phyloP scores from a whole-genome alignment of 2,329 filamentous ascomycete genomes.

The Davidsoniella eucalypti region DNA sequence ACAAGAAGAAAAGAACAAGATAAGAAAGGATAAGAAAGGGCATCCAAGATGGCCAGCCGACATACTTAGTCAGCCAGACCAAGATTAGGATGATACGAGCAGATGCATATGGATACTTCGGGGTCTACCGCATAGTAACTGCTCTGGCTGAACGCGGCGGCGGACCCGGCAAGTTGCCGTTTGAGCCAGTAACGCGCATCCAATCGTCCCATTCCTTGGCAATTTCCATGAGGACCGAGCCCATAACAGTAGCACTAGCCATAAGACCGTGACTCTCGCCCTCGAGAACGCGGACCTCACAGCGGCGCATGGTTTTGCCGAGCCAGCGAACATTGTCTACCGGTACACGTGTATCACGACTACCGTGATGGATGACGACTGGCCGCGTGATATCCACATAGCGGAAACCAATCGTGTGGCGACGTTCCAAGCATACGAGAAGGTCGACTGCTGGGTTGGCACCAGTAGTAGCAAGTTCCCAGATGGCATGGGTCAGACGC shows the following conservation, averaged over 20 bases:
- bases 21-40: no score
- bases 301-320: slow-evolving; percentile 80
- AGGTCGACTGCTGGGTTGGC: slow-evolving; percentile 91
- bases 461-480: slow-evolving; percentile 78
- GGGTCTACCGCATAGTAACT: no score
- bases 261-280: slow-evolving; percentile 91
- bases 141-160: no score
- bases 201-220: slow-evolving; percentile 86
- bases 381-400: slow-evolving; percentile 90
- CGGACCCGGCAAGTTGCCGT: no score
- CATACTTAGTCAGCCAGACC: no score
- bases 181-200: slow-evolving; percentile 41
- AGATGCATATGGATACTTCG: no score
- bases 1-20: no score
- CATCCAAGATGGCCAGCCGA: no score
- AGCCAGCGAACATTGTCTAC: slow-evolving; percentile 93
- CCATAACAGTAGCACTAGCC: slow-evolving; percentile 89
- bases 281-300: slow-evolving; percentile 78
- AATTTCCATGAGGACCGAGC: slow-evolving; percentile 84
- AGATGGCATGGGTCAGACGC: slow-evolving; percentile 80
- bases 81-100: no score
- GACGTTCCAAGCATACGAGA: slow-evolving; percentile 77
- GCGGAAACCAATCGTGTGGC: slow-evolving; percentile 83
- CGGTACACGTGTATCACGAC: slow-evolving; percentile 76
- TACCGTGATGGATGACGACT: slow-evolving; percentile 88